Evolutionary conservation across 306 rosid genomes (phyloP).

Genomic region (Malus orientalis): DNA sequence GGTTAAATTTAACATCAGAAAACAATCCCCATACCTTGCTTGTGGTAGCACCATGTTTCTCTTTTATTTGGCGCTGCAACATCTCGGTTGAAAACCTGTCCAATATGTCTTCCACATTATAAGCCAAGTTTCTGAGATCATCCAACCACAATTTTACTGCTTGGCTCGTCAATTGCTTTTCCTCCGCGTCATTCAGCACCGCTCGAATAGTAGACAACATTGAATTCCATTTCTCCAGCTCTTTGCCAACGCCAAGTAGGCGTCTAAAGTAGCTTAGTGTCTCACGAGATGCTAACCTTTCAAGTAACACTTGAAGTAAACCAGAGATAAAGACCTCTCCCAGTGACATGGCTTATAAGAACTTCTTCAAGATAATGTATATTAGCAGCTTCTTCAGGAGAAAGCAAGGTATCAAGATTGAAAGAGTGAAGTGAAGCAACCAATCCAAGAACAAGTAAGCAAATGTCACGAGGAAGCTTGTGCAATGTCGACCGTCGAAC

Average conservation of each 20-base stretch:
- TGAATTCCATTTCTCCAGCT: neutral
- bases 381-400: too few species aligned
- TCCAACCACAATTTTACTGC: slow-evolving; percentile 1
- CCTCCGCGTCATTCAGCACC: slow-evolving; percentile 10
- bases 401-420: too few species aligned
- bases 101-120: slow-evolving; percentile 12
- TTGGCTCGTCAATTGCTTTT: neutral
- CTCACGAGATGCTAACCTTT: too few species aligned
- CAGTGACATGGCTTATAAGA: too few species aligned
- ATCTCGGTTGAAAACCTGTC: slow-evolving; percentile 9
- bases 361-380: too few species aligned
- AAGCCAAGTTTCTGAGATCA: slow-evolving; percentile 12
- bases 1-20: neutral
- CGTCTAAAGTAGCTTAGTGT: too few species aligned
- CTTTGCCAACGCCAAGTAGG: neutral
- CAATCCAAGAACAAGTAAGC: too few species aligned
- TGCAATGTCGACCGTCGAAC: too few species aligned
- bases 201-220: neutral
- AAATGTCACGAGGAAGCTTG: too few species aligned
- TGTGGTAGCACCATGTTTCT: neutral
- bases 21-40: neutral
- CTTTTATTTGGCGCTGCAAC: neutral
- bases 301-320: too few species aligned
- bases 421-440: too few species aligned
- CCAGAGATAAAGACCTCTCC: too few species aligned